Conservation (phyloP, 2,329 filamentous ascomycete species). For the Diaporthe australafricana region DNA sequence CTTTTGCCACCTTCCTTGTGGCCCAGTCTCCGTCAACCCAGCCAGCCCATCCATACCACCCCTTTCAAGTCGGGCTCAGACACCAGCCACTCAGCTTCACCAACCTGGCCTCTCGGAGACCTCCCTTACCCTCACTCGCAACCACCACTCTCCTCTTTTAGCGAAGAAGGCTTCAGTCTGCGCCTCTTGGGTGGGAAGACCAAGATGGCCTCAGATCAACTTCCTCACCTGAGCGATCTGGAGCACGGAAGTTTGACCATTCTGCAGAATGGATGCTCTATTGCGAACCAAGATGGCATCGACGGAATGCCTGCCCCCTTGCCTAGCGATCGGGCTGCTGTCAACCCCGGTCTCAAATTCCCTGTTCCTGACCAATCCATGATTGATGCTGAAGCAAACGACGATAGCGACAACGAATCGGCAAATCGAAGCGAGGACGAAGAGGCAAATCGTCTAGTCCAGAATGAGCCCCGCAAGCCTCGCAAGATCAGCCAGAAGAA, state of each 20-base stretch:
- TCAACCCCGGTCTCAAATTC: not conserved
- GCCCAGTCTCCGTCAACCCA: not conserved
- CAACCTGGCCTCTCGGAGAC: not conserved
- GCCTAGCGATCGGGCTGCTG: not conserved
- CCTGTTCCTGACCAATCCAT: not conserved
- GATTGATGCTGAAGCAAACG: constrained; percentile 30
- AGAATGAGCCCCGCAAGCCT: constrained; percentile 46
- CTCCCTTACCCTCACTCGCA: not conserved
- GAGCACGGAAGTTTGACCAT: not conserved
- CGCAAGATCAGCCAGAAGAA: constrained; percentile 59
- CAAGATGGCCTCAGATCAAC: not conserved
- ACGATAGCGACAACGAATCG: constrained; percentile 17
- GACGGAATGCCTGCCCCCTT: not conserved
- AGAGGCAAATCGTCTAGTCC: constrained; percentile 39
- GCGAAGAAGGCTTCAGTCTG: not conserved
- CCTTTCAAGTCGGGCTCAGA: not conserved
- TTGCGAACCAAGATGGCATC: not conserved
- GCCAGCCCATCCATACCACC: not conserved
- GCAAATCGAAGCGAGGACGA: constrained; percentile 41
- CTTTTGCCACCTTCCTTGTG: too few relatives aligned
- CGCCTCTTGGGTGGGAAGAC: not conserved
- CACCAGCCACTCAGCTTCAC: not conserved
- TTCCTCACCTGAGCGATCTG: not conserved
- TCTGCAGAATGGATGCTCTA: not conserved
- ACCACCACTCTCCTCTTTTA: not conserved